phyloP scores from a whole-genome alignment of 192 early-diverging fungal species.

The Dissophora ornata region DNA sequence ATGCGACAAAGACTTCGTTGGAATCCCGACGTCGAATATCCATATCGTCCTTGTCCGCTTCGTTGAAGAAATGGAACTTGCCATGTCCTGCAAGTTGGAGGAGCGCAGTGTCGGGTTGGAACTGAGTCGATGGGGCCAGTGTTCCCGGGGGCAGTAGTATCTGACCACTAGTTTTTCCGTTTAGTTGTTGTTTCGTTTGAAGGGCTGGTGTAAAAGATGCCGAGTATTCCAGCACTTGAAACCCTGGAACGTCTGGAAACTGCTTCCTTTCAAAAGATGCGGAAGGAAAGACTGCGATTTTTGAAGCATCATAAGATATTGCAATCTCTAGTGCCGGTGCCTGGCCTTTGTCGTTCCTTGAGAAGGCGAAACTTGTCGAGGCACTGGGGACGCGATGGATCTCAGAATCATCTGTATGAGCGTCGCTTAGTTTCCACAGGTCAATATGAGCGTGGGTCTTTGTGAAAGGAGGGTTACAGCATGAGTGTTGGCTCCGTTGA shows the following conservation, averaged over 20 bases:
- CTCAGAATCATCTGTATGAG: neutral
- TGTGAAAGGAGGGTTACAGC: neutral
- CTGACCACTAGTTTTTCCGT: too few relatives aligned
- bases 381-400: slow-evolving; percentile 1
- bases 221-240: neutral
- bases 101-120: neutral
- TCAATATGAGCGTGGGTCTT: slow-evolving; percentile 1
- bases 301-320: neutral
- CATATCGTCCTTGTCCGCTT: neutral
- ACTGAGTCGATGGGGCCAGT: neutral
- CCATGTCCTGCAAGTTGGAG: neutral
- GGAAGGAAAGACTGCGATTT: neutral
- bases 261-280: neutral
- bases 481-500: neutral
- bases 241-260: neutral
- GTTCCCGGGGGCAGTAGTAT: too few relatives aligned
- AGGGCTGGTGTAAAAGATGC: neutral
- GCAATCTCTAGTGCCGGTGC: neutral
- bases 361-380: neutral
- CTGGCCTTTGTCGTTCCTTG: neutral
- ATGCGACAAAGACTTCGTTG: slow-evolving; percentile 1
- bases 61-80: neutral
- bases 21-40: too few relatives aligned
- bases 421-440: neutral
- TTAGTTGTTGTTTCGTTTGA: neutral